Percentiles rank a stretch among this genome's conserved stretches.
phyloP scores from a whole-genome alignment of 2,329 filamentous ascomycete genomes.

The Trichoderma semiorbis region DNA sequence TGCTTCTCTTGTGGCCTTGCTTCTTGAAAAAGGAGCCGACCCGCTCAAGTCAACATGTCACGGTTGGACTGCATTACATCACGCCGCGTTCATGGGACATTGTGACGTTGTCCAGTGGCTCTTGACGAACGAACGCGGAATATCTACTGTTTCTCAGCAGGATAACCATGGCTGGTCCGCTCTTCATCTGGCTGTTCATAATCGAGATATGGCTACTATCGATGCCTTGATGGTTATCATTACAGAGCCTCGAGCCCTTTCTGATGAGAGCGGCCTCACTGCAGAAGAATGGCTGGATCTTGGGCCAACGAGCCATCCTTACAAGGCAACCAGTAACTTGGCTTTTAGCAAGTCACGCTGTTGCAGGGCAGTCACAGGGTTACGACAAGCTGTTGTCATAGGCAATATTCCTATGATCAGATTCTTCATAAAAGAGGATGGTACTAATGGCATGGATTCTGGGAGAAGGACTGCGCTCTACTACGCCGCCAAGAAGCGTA shows the following conservation, averaged over 20 bases:
- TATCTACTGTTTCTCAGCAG: not conserved
- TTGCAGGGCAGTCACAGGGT: not conserved
- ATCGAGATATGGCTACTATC: not conserved
- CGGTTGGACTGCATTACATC: constrained; percentile 4
- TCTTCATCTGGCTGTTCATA: not conserved
- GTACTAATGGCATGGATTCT: not conserved
- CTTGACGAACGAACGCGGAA: not conserved
- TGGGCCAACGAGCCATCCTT: not conserved
- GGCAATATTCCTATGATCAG: not conserved
- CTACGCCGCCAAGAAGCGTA: not conserved
- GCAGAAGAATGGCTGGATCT: constrained; percentile 7
- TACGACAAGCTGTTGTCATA: not conserved
- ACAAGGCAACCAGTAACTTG: not conserved
- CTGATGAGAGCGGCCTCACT: constrained; percentile 2
- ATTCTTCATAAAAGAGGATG: not conserved
- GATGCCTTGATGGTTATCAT: not conserved
- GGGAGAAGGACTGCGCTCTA: constrained; percentile 1
- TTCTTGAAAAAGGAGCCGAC: not conserved
- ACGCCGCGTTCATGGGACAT: not conserved
- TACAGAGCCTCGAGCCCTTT: not conserved
- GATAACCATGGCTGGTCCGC: constrained; percentile 10
- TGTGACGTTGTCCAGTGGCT: not conserved
- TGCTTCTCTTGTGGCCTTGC: not conserved
- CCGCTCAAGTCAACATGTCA: constrained; percentile 4
- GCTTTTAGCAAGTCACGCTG: constrained; percentile 5